Conservation (phyloP, 441 rosid genomes). For the Adansonia grandidieri region DNA sequence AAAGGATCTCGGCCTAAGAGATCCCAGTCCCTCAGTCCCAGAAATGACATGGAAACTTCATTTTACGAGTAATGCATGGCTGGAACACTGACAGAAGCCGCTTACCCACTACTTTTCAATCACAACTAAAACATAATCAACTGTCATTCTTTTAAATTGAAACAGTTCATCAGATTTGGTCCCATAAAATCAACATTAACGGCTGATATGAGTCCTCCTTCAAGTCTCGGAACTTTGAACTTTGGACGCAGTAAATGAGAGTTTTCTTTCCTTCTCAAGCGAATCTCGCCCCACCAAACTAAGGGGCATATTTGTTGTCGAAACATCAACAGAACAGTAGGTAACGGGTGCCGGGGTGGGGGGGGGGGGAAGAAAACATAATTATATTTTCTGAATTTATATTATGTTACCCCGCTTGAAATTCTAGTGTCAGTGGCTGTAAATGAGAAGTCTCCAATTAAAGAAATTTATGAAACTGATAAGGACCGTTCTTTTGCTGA, state of each 20-base stretch:
- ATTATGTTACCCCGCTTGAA: constrained; percentile 6
- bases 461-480: neutral
- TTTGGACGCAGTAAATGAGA: neutral
- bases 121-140: neutral
- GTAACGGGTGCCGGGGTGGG: neutral
- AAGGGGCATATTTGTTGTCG: constrained; percentile 30
- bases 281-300: neutral
- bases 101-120: neutral
- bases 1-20: neutral
- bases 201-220: neutral
- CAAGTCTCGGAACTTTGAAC: too few species aligned
- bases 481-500: neutral
- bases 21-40: neutral
- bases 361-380: neutral
- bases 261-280: neutral
- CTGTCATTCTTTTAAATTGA: neutral
- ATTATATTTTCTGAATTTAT: neutral
- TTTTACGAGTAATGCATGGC: neutral
- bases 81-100: neutral
- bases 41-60: neutral
- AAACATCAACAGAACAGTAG: neutral
- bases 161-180: neutral
- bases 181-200: neutral
- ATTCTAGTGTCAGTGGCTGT: constrained; percentile 22
- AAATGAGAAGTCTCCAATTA: neutral